A percentile compares a stretch with the other conserved stretches of the same genome.
Conservation (phyloP, 2,329 filamentous ascomycete species). For the Fonsecaea pugnacius region DNA sequence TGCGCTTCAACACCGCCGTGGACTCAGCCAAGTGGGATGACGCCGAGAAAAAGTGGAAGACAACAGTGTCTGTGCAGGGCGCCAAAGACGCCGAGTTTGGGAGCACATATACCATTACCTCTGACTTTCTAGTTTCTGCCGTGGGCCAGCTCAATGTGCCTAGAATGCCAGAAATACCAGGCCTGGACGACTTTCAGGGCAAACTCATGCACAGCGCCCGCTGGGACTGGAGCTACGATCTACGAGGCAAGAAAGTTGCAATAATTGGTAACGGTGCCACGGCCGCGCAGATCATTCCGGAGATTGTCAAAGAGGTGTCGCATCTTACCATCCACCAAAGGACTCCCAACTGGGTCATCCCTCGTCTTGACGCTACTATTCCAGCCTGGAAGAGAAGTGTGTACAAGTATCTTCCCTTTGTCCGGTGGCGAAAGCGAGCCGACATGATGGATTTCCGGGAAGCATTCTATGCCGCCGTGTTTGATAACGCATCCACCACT, state of each 20-base stretch:
- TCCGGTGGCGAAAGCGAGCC: conserved; percentile 57
- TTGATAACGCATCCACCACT: conserved; percentile 46
- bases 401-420: conserved; percentile 56
- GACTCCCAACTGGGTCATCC: conserved; percentile 64
- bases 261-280: conserved; percentile 67
- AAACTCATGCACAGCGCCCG: conserved; percentile 41
- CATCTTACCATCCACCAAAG: conserved; percentile 61
- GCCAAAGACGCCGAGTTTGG: conserved; percentile 62
- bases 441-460: conserved; percentile 61
- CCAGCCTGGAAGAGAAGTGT: conserved; percentile 49
- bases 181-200: conserved; percentile 40
- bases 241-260: conserved; percentile 60
- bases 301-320: conserved; percentile 57
- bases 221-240: conserved; percentile 57
- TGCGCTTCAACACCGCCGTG: conserved; percentile 63
- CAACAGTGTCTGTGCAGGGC: conserved; percentile 49
- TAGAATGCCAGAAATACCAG: conserved; percentile 41
- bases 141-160: conserved; percentile 65
- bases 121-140: conserved; percentile 62
- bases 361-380: conserved; percentile 56
- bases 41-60: conserved; percentile 50
- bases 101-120: conserved; percentile 57
- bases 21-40: conserved; percentile 62
- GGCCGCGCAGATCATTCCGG: conserved; percentile 63
- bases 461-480: conserved; percentile 51